Conservation (phyloP, 495 filamentous ascomycete species). For the Podospora didyma region DNA sequence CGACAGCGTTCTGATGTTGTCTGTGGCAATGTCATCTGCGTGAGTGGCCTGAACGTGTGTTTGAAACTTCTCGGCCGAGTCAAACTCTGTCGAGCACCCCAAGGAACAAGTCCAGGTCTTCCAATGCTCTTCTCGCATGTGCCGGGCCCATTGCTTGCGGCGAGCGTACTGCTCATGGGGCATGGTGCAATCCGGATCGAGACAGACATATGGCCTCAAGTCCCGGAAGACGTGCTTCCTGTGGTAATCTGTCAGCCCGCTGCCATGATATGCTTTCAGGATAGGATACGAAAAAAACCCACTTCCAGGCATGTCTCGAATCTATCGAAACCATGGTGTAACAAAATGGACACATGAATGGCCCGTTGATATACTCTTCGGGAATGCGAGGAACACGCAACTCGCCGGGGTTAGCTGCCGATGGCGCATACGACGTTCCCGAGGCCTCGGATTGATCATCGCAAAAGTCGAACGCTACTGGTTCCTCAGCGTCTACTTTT, state of each 20-base stretch:
- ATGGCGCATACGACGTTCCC: conserved; percentile 2
- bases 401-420: neutral
- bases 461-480: neutral
- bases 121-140: conserved; percentile 10
- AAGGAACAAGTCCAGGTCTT: conserved; percentile 1
- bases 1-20: neutral
- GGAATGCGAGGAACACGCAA: conserved; percentile 13
- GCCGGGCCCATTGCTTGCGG: neutral
- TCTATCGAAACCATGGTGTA: conserved; percentile 21
- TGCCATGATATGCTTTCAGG: neutral
- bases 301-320: conserved; percentile 26
- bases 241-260: neutral
- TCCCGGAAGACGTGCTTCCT: conserved; percentile 26
- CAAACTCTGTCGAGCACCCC: neutral
- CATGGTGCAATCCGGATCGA: neutral
- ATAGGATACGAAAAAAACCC: neutral
- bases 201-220: conserved; percentile 24
- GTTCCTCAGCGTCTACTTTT: neutral
- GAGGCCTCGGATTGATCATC: neutral
- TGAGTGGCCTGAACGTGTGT: neutral
- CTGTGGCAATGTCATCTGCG: neutral
- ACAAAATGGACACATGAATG: conserved; percentile 32
- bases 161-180: neutral
- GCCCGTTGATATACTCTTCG: conserved; percentile 9
- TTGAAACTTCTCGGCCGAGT: neutral